A percentile compares a stretch with the other conserved stretches of the same genome.
phyloP scores from a whole-genome alignment of 768 basidiomycete species.

The Zangia roseola region DNA sequence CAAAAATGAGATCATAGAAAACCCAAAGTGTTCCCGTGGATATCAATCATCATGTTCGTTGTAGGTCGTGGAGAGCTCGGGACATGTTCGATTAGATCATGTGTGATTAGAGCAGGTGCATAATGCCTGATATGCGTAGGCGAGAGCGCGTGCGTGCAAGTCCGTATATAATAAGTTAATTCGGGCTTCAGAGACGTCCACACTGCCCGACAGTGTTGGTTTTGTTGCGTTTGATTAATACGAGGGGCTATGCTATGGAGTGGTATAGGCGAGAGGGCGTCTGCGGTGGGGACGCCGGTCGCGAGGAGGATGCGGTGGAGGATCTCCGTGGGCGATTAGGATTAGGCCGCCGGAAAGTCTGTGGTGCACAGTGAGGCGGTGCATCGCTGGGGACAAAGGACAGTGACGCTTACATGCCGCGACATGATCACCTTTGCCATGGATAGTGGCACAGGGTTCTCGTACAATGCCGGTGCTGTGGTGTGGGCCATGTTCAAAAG shows the following conservation, averaged over 20 bases:
- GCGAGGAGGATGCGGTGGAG: slow-evolving; percentile 20
- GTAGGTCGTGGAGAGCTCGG: slow-evolving; percentile 22
- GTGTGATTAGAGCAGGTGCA: slow-evolving; percentile 30
- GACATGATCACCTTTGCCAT: slow-evolving; percentile 57
- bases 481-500: background rate
- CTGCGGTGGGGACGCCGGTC: slow-evolving; percentile 29
- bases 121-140: slow-evolving; percentile 15
- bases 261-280: slow-evolving; percentile 35
- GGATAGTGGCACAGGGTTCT: slow-evolving; percentile 42
- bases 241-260: slow-evolving; percentile 30
- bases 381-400: slow-evolving; percentile 1
- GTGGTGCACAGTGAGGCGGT: background rate
- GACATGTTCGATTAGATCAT: slow-evolving; percentile 16
- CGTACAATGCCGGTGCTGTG: slow-evolving; percentile 43
- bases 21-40: slow-evolving; percentile 19
- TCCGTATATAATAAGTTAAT: slow-evolving; percentile 30
- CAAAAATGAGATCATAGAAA: slow-evolving; percentile 23
- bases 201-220: slow-evolving; percentile 11
- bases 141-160: slow-evolving; percentile 19
- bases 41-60: slow-evolving; percentile 26
- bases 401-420: slow-evolving; percentile 40
- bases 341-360: slow-evolving; percentile 36
- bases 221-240: slow-evolving; percentile 18
- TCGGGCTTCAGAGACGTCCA: slow-evolving; percentile 8
- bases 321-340: slow-evolving; percentile 25